Base-by-base conservation (phyloP, 805 yeast genomes). In the Pichia eremophila region DNA sequence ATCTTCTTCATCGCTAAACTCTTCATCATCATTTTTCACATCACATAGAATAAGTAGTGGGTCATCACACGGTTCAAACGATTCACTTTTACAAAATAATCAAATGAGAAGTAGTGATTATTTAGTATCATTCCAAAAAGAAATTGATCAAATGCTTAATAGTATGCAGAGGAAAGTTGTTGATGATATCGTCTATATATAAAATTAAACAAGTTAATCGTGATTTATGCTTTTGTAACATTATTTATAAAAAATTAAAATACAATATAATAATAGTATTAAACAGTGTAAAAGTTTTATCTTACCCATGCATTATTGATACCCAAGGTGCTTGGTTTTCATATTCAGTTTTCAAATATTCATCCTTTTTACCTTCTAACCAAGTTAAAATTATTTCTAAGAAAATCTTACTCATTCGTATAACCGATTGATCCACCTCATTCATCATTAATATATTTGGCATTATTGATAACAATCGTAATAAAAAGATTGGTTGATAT, bases 361-460 rank as follows among this genome's bases (percentile, higher is more conserved):
- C 58, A 8, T 60, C 58, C 43, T 68, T 59, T 54, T 81, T 67
- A 15, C 62, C 66, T 27, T 72, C 71, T 46, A 88, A 54, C 63
- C 67, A 86, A 46, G 62, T 61, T 50, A 84, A 61, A 17, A 87
- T 66, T 28, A 66, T 73, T 46, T 77, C 83, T 48, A 82, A 56
- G 50, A 81, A 78, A 10, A 65, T 69, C 50, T 78, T 71, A 50
- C 87, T 63, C 17, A 74, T 73, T 8, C 69, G 70, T 6, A 83
- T 67, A 46, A 89, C 79, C 49, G 80, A 82, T n/a, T 75, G 71
- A 57, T 89, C 96, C 89, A 89, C 85, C 9, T 80, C 68, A 1
- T 95, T 80, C 52, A 81, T 82, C 0, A 87, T 75, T 46, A 90
- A 74, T n/a, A 89, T 67, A 11, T 88, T 93, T 0, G 99, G 98